A percentile compares a stretch with the other conserved stretches of the same genome.
These are phyloP conservation scores for Suillus subalutaceus DNA, from an alignment of 768 basidiomycete species.

Conservation along the genomic window DNA sequence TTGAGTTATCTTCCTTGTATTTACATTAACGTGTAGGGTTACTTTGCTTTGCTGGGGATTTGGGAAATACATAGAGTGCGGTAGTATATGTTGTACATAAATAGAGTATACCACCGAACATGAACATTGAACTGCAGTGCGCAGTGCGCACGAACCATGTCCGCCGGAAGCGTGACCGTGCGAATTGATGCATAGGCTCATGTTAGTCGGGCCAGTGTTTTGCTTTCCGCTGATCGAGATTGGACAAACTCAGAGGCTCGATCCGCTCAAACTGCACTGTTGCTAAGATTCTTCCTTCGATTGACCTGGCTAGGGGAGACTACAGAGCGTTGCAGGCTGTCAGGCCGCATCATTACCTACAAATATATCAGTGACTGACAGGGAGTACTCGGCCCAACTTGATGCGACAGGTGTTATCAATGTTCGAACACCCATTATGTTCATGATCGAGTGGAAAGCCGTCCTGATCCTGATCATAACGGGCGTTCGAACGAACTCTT, in stretches of 20 bases:
- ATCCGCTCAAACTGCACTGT: no score
- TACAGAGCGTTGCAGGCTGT: neutral
- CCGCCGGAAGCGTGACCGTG: neutral
- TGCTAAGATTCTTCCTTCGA: neutral
- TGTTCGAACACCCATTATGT: neutral
- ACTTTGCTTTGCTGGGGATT: neutral
- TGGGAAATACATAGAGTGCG: neutral
- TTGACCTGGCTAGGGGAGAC: neutral
- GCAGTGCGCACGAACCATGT: neutral
- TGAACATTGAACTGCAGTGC: no score
- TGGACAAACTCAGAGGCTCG: no score
- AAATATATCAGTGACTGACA: neutral
- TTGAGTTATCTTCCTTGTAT: neutral
- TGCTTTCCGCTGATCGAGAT: no score
- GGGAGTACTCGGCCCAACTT: neutral
- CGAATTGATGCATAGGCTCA: neutral
- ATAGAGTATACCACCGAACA: neutral
- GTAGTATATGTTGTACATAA: neutral
- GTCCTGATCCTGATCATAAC: neutral
- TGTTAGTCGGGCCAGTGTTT: no score
- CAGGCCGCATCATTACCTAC: neutral
- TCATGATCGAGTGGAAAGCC: neutral
- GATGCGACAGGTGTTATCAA: neutral
- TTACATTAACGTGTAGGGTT: constrained; percentile 5
- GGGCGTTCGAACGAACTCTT: neutral